Evolutionary conservation across 2,329 filamentous ascomycete genomes (phyloP).

Genomic region (Diaporthe nobilis): DNA sequence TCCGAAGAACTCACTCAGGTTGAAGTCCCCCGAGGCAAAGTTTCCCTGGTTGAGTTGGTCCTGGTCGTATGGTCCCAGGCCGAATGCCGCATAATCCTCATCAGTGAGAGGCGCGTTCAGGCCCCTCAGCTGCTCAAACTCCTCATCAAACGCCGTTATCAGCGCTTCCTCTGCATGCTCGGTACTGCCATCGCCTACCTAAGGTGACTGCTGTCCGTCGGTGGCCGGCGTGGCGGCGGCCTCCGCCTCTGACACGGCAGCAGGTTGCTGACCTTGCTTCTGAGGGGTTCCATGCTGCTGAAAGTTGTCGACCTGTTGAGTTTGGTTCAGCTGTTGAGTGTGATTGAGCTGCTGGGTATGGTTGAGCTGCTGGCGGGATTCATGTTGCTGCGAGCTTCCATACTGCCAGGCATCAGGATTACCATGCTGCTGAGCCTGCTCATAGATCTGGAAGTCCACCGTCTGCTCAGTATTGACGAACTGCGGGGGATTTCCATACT

Average conservation of each 20-base stretch:
- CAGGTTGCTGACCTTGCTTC: neutral
- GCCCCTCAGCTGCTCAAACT: neutral
- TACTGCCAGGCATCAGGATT: neutral
- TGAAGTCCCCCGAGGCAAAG: neutral
- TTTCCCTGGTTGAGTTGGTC: neutral
- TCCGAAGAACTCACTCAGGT: neutral
- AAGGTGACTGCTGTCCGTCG: neutral
- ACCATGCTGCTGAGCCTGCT: too few relatives aligned
- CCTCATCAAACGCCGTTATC: rapidly evolving
- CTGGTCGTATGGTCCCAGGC: neutral
- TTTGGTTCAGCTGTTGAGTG: too few relatives aligned
- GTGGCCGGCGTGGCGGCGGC: neutral
- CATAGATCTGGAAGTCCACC: neutral
- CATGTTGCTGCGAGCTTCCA: neutral
- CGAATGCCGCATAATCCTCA: neutral
- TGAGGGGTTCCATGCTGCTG: neutral
- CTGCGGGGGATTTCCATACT: neutral
- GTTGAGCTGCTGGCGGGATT: neutral
- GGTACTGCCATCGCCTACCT: neutral
- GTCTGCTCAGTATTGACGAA: too few relatives aligned
- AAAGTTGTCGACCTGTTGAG: neutral
- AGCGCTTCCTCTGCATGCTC: neutral
- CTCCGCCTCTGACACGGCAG: neutral
- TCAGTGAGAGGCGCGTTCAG: neutral
- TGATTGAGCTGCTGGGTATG: neutral